These are phyloP conservation scores for Sistotremastrum suecicum DNA, from an alignment of 768 basidiomycete species.

Conservation along the genomic window DNA sequence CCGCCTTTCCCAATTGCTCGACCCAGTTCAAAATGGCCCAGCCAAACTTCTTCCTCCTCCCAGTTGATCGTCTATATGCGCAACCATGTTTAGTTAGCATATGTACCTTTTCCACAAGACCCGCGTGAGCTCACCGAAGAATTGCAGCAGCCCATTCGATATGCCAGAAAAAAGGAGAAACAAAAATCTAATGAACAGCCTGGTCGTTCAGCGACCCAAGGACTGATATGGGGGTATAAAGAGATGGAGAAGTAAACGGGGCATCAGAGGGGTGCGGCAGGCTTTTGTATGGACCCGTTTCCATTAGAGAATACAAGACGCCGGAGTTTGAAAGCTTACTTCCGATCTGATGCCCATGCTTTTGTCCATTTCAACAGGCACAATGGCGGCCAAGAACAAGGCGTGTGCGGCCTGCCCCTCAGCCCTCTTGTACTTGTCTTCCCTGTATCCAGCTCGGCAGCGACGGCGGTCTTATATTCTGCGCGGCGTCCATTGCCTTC, in stretches of 20 bases:
- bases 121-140: background rate
- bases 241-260: background rate
- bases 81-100: background rate
- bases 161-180: background rate
- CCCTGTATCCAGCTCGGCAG: too few relatives aligned
- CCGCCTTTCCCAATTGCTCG: constrained; percentile 34
- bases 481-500: too few relatives aligned
- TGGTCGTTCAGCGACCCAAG: background rate
- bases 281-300: too few relatives aligned
- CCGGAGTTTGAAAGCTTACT: too few relatives aligned
- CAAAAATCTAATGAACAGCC: background rate
- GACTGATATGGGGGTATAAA: background rate
- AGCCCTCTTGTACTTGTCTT: too few relatives aligned
- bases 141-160: background rate
- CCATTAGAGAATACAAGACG: too few relatives aligned
- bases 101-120: background rate
- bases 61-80: background rate
- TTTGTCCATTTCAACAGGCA: too few relatives aligned
- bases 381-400: too few relatives aligned
- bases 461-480: too few relatives aligned
- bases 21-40: constrained; percentile 35
- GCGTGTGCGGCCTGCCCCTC: too few relatives aligned
- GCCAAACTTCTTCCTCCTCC: constrained; percentile 20
- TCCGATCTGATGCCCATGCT: too few relatives aligned
- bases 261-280: too few relatives aligned